phyloP scores from a whole-genome alignment of 2,329 filamentous ascomycete genomes.

The Talaromyces sp. region DNA sequence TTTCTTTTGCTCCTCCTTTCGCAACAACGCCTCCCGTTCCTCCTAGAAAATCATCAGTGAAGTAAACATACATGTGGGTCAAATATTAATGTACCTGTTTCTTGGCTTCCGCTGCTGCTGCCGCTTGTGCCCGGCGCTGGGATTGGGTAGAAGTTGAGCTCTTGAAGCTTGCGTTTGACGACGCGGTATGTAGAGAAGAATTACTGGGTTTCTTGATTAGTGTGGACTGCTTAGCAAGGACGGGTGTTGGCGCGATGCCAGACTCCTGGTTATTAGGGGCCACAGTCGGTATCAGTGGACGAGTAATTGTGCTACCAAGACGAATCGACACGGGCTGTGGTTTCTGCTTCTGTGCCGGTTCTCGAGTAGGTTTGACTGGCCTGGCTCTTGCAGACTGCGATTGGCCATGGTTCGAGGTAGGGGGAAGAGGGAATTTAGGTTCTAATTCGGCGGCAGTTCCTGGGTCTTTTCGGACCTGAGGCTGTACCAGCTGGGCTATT shows the following conservation, averaged over 20 bases:
- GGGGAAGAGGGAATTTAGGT: constrained; percentile 28
- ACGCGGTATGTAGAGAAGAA: constrained; percentile 56
- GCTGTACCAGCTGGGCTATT: constrained; percentile 28
- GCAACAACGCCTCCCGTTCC: constrained; percentile 67
- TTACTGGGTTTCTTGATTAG: constrained; percentile 65
- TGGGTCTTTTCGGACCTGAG: constrained; percentile 31
- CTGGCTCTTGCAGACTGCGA: constrained; percentile 35
- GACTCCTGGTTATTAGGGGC: constrained; percentile 57
- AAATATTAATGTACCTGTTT: constrained; percentile 53
- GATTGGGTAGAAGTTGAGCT: constrained; percentile 58
- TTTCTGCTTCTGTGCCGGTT: constrained; percentile 43
- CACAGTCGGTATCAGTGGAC: constrained; percentile 45
- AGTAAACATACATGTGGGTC: background rate
- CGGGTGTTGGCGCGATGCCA: constrained; percentile 35
- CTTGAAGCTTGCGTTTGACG: constrained; percentile 59
- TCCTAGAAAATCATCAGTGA: constrained; percentile 47
- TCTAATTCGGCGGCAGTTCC: constrained; percentile 28
- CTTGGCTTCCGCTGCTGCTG: constrained; percentile 64
- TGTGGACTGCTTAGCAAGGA: constrained; percentile 43
- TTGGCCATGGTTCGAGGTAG: constrained; percentile 21
- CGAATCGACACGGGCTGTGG: constrained; percentile 48
- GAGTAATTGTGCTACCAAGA: constrained; percentile 46
- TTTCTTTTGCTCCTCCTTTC: constrained; percentile 79
- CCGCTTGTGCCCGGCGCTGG: constrained; percentile 66
- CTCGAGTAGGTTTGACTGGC: constrained; percentile 43